phyloP scores from a whole-genome alignment of 2,329 filamentous ascomycete genomes.

The Passalora sequoiae region DNA sequence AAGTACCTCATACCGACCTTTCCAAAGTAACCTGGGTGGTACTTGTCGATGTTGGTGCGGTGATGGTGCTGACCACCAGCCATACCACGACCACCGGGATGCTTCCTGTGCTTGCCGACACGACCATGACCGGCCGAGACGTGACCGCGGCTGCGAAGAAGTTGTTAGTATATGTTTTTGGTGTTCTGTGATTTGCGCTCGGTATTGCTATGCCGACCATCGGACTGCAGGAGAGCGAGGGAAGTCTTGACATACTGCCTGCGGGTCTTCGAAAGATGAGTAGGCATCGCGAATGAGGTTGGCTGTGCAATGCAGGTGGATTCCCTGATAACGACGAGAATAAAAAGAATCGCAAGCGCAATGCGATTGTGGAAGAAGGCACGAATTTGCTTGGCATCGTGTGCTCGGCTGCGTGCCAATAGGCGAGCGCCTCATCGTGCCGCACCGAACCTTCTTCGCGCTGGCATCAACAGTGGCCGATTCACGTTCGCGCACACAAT shows the following conservation, averaged over 20 bases:
- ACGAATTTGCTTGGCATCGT: neutral
- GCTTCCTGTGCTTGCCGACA: conserved; percentile 97
- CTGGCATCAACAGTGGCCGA: no score
- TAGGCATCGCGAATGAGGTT: conserved; percentile 54
- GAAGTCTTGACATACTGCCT: conserved; percentile 60
- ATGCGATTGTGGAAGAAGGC: neutral
- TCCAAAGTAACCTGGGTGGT: conserved; percentile 99
- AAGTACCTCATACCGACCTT: conserved; percentile 65
- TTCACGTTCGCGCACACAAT: no score
- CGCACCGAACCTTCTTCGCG: no score
- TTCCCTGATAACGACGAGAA: conserved; percentile 10
- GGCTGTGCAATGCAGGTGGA: conserved; percentile 16
- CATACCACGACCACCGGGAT: conserved; percentile 72
- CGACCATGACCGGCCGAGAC: conserved; percentile 98
- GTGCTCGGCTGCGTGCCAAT: neutral
- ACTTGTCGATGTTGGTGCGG: conserved; percentile 86
- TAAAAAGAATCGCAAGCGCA: neutral
- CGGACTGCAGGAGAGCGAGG: conserved; percentile 9
- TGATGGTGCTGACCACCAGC: conserved; percentile 99
- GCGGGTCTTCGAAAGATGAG: conserved; percentile 68
- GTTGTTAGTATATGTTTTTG: conserved; percentile 14
- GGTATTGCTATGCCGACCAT: neutral
- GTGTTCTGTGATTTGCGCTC: conserved; percentile 3
- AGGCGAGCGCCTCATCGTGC: neutral
- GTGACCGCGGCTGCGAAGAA: conserved; percentile 72